Base-by-base conservation (phyloP, 805 yeast species). In the Metschnikowia peoriensis region DNA sequence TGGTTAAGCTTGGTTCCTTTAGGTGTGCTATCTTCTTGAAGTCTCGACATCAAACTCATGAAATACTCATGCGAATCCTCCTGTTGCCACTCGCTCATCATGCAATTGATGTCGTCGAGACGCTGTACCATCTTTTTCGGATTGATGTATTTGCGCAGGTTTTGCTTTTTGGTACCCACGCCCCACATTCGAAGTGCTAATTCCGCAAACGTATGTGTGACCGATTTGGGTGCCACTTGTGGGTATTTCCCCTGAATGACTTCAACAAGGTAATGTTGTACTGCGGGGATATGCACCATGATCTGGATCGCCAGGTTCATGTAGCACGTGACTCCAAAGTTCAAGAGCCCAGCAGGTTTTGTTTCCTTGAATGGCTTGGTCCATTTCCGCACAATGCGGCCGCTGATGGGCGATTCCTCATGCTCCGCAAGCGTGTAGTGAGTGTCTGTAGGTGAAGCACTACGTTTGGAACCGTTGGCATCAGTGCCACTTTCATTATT, bases 31-130 rank as follows among this genome's bases (percentile, higher is more conserved):
- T 92, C 97, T 65, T 92, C 97, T 70, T 92, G 98, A 48, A 92
- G 71, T 48, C 97, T 73, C 7, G 93, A 83, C 78, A 92, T 79
- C 55, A 92, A 74, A 11, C 96, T 89, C 97, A 92, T 92, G 67
- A 87, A 89, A 71, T 92, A 94, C 70, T 94, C 99, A 70, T 94
- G 99, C 0, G 97, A 88, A 70, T 94, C 99, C 69, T 94, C 98
- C 68, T 94, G 99, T 69, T 90, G 92, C 97, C 97, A 92, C 67
- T 86, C 94, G 43, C 91, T 84, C 96, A 92, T 90, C 96, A 89
- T 89, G 66, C 96, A 89, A 69, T 91, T 91, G 62, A 93, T 89
- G 62, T 89, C 96, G 46, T 81, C 88, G 52, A 89, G 73, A 58
- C 90, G 78, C 47, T 77, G 77, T 53, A 89, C 85, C 61, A 91